These are phyloP conservation scores for Meripilus lineatus DNA, from an alignment of 1,284 basidiomycete species.

Conservation along the genomic window DNA sequence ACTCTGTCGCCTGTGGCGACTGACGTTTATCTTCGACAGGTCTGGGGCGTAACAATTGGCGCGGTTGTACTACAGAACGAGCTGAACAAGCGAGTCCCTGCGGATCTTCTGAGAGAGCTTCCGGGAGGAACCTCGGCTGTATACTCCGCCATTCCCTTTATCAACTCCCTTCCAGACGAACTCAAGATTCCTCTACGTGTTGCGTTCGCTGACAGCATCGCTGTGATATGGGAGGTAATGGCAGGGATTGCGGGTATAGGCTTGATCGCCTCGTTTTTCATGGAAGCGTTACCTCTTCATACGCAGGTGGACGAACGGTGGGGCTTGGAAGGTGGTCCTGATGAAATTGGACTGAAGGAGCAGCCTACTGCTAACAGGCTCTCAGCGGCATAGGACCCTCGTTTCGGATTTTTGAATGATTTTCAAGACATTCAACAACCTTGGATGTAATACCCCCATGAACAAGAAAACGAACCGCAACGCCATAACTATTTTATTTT, in stretches of 20 bases:
- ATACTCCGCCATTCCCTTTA: conserved; percentile 22
- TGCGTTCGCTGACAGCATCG: conserved; percentile 15
- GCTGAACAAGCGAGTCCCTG: conserved; percentile 7
- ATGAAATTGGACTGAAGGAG: too few species aligned
- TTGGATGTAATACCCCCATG: too few species aligned
- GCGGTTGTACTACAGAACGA: conserved; percentile 7
- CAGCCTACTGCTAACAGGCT: too few species aligned
- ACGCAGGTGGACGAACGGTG: conserved; percentile 9
- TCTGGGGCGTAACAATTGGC: conserved; percentile 11
- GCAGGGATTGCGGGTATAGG: conserved; percentile 10
- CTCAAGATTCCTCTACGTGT: conserved; percentile 13
- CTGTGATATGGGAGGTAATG: conserved; percentile 17
- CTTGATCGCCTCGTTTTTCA: conserved; percentile 8
- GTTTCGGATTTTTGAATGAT: too few species aligned
- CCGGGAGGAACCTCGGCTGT: conserved; percentile 17
- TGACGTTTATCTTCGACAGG: too few species aligned
- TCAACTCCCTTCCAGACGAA: conserved; percentile 18
- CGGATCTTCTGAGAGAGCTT: conserved; percentile 5
- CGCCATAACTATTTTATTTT: too few species aligned
- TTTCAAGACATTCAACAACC: too few species aligned
- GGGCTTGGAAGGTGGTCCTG: conserved; percentile 9
- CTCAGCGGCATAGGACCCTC: too few species aligned
- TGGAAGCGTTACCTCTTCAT: conserved; percentile 13
- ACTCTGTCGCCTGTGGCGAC: too few species aligned
- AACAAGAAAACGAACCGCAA: too few species aligned